A percentile compares a stretch with the other conserved stretches of the same genome.
These are phyloP conservation scores for Tetrapisispora nanseiensis DNA, from an alignment of 805 yeast species.

Conservation along the genomic window DNA sequence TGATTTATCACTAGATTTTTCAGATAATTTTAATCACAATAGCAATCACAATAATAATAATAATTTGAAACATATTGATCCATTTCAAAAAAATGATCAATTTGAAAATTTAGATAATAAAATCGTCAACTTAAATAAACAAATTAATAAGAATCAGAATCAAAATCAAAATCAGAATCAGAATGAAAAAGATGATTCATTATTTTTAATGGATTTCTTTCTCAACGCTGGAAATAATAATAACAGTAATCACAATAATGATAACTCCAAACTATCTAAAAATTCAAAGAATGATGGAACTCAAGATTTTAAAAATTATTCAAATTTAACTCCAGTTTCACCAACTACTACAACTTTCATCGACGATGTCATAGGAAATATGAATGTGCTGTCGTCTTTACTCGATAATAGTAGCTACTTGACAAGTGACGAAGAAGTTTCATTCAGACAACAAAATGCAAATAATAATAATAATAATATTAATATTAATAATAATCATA, in stretches of 20 bases:
- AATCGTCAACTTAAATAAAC: neutral
- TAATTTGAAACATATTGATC: neutral
- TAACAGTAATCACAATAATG: neutral
- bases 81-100: neutral
- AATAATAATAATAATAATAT: neutral
- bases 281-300: neutral
- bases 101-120: neutral
- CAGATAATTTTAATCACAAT: neutral
- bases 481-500: neutral
- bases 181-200: neutral
- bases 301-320: neutral
- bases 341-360: neutral
- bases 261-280: no score
- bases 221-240: neutral
- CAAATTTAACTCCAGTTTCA: neutral
- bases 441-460: neutral
- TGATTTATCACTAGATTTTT: slow-evolving; percentile 21
- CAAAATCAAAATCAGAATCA: neutral
- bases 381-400: neutral
- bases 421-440: neutral
- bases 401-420: neutral
- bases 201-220: neutral
- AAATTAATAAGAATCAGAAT: neutral
- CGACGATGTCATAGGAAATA: neutral
- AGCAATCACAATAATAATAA: neutral